These are phyloP conservation scores for Metschnikowia cerradonensis DNA, from an alignment of 805 yeast genomes.

Conservation along the genomic window DNA sequence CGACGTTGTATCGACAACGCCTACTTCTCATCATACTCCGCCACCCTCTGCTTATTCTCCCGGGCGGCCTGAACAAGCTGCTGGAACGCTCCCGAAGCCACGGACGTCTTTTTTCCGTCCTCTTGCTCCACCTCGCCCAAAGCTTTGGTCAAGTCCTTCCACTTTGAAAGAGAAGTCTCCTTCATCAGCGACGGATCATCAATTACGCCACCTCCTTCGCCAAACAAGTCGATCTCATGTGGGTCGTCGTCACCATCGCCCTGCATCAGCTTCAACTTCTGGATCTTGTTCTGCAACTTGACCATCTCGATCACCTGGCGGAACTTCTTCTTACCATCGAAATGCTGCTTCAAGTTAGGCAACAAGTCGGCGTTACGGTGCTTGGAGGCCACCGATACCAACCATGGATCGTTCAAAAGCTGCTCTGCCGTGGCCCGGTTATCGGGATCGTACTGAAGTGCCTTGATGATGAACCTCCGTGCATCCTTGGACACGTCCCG, in stretches of 20 bases:
- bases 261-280: conserved; percentile 61
- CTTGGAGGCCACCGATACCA: conserved; percentile 44
- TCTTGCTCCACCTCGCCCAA: conserved; percentile 18
- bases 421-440: conserved; percentile 66
- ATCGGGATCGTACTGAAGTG: conserved; percentile 64
- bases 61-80: conserved; percentile 69
- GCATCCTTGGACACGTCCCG: conserved; percentile 74
- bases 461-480: conserved; percentile 66
- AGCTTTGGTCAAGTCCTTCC: conserved; percentile 27
- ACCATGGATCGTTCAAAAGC: conserved; percentile 72
- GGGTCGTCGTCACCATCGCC: conserved; percentile 51
- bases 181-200: conserved; percentile 8
- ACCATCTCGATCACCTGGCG: conserved; percentile 84
- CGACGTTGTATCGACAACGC: background rate
- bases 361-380: conserved; percentile 63
- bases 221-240: conserved; percentile 41
- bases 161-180: conserved; percentile 21
- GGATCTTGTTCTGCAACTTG: conserved; percentile 72
- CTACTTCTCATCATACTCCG: conserved; percentile 10
- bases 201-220: conserved; percentile 25
- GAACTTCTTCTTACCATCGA: conserved; percentile 80
- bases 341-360: conserved; percentile 75
- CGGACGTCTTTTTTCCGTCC: conserved; percentile 27
- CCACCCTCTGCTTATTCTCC: conserved; percentile 49
- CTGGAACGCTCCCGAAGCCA: conserved; percentile 56